Base-by-base conservation (phyloP, 2,329 filamentous ascomycete genomes). In the Fusarium temperatum region DNA sequence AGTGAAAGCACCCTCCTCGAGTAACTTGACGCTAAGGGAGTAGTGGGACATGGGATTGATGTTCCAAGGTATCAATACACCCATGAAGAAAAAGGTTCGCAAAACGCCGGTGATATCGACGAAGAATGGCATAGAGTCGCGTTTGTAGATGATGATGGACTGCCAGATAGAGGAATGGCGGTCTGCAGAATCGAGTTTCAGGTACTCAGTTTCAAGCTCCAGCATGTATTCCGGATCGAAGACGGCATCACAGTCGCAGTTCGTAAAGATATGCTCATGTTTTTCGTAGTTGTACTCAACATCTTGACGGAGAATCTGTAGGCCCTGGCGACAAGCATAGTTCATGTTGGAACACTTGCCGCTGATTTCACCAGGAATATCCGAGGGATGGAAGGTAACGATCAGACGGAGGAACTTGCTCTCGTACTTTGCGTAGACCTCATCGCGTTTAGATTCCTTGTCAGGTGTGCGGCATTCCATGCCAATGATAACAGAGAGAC, bases 41-140 rank as follows among this genome's bases (percentile, higher is more conserved):
- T 73, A 74, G 20, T 74, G 70, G 1, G 71, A 74, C 71, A 74
- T 74, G 32, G 71, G 71, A 8, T 74, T 74, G 38, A 74, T 74
- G 35, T 74, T 74, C 71, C 71, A 74, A 2, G 75, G 75, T 20
- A 77, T 77, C 41, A 77, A 50, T 44, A 77, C 57, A 17, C 75
- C 75, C 74, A 77, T 77, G 32, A 77, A 77, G 72, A 77, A 77
- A 42, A 77, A 77, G 13, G 74, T 77, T 18, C 74, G 65, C 51
- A 77, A 58, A 55, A 77, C 70, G 18, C 75, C 75, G 9, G 75
- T 77, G 9, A 77, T 77, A 17, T 77, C 74, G 5, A 77, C 75
- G 59, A 77, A 77, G 65, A 77, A 77, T 5, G 75, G 75, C 75
- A 77, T 77, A 0, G 75, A 75, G 38, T 77, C 63, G 30, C 74